phyloP scores from a whole-genome alignment of 2,329 filamentous ascomycete species.

The Fusarium sp. region DNA sequence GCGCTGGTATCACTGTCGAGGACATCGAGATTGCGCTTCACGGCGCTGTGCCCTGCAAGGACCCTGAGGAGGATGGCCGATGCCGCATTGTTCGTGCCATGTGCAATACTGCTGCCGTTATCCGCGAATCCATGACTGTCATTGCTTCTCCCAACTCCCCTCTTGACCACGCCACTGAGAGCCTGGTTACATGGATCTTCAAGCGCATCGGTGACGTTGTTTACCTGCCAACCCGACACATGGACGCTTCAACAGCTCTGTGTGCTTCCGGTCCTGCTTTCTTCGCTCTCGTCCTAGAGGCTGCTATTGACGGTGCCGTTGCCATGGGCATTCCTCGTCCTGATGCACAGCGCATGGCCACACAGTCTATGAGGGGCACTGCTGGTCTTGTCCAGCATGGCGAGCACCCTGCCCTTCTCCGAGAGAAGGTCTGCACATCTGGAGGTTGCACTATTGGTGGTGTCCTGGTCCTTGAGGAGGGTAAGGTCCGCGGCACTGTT shows the following conservation, averaged over 20 bases:
- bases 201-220: slow-evolving; percentile 77
- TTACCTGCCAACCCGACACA: slow-evolving; percentile 72
- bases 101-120: slow-evolving; percentile 84
- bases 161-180: slow-evolving; percentile 63
- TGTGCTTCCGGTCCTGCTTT: slow-evolving; percentile 82
- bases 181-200: slow-evolving; percentile 81
- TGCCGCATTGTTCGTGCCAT: slow-evolving; percentile 81
- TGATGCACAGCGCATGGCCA: slow-evolving; percentile 81
- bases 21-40: slow-evolving; percentile 76
- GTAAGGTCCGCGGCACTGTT: slow-evolving; percentile 73
- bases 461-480: slow-evolving; percentile 79
- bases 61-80: slow-evolving; percentile 58
- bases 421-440: slow-evolving; percentile 81
- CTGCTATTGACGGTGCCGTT: slow-evolving; percentile 79
- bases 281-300: slow-evolving; percentile 80
- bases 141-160: slow-evolving; percentile 73
- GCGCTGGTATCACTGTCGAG: slow-evolving; percentile 77
- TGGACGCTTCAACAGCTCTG: slow-evolving; percentile 80
- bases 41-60: slow-evolving; percentile 61
- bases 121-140: slow-evolving; percentile 85
- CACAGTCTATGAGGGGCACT: slow-evolving; percentile 81
- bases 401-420: slow-evolving; percentile 79
- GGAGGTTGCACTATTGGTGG: slow-evolving; percentile 84
- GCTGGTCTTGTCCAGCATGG: slow-evolving; percentile 75
- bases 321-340: slow-evolving; percentile 80